Evolutionary conservation across 2,329 filamentous ascomycete genomes (phyloP).

Genomic region (Cladophialophora immunda): DNA sequence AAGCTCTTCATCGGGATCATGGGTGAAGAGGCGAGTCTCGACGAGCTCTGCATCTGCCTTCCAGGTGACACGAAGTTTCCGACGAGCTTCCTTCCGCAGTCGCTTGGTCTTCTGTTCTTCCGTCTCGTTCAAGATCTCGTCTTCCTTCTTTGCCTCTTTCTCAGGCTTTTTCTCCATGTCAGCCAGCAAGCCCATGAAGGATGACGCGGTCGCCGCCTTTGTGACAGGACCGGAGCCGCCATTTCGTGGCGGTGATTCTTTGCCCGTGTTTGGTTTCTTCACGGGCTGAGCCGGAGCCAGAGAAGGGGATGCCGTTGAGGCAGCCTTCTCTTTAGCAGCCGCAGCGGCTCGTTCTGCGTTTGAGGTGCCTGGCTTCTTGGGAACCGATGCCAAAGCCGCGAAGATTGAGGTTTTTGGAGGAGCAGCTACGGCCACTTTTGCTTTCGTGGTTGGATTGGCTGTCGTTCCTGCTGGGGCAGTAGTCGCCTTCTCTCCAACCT

Average conservation of each 20-base stretch:
- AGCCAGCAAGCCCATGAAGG: slow-evolving; percentile 60
- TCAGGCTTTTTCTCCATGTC: slow-evolving; percentile 64
- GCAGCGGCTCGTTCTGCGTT: slow-evolving; percentile 59
- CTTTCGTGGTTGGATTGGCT: slow-evolving; percentile 43
- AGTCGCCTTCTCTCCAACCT: slow-evolving; percentile 28
- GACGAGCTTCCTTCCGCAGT: slow-evolving; percentile 67
- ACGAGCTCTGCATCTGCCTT: slow-evolving; percentile 66
- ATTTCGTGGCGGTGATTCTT: slow-evolving; percentile 44
- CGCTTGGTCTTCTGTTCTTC: slow-evolving; percentile 67
- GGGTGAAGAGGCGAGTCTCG: slow-evolving; percentile 66
- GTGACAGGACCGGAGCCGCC: slow-evolving; percentile 39
- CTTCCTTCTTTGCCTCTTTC: slow-evolving; percentile 60
- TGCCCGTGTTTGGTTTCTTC: slow-evolving; percentile 48
- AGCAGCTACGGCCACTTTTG: slow-evolving; percentile 44
- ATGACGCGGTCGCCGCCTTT: slow-evolving; percentile 55
- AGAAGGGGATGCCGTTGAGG: slow-evolving; percentile 43
- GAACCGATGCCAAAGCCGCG: slow-evolving; percentile 57
- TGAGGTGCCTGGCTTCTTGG: slow-evolving; percentile 60
- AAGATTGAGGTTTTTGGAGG: slow-evolving; percentile 56
- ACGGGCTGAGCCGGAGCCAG: slow-evolving; percentile 29
- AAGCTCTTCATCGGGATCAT: slow-evolving; percentile 70
- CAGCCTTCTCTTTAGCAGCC: slow-evolving; percentile 43
- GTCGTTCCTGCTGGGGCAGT: slow-evolving; percentile 13
- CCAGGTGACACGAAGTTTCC: slow-evolving; percentile 69
- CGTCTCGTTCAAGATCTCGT: slow-evolving; percentile 65